These are phyloP conservation scores for Leccinellum luteum DNA, from an alignment of 768 basidiomycete genomes.

Conservation along the genomic window DNA sequence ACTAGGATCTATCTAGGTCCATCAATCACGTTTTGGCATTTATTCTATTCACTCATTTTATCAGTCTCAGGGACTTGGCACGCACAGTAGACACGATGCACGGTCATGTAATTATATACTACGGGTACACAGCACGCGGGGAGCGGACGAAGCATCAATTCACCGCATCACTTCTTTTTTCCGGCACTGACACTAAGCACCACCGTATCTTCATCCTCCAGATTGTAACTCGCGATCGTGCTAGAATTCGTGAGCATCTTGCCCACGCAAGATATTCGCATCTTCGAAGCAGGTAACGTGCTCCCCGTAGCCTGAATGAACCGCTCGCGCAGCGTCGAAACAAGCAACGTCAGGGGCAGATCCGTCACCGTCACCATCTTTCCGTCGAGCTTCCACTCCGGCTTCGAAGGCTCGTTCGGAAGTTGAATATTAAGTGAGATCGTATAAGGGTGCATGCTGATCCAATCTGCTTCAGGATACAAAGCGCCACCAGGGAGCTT, in stretches of 20 bases:
- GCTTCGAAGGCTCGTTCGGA: slow-evolving; percentile 76
- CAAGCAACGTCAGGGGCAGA: slow-evolving; percentile 77
- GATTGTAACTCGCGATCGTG: slow-evolving; percentile 82
- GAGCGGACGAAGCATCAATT: slow-evolving; percentile 1
- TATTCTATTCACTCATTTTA: slow-evolving; percentile 22
- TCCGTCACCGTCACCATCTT: slow-evolving; percentile 74
- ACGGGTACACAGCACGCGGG: slow-evolving; percentile 9
- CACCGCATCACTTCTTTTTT: slow-evolving; percentile 59
- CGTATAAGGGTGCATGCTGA: slow-evolving; percentile 86
- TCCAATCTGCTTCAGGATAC: slow-evolving; percentile 90
- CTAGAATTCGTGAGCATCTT: slow-evolving; percentile 87
- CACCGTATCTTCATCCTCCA: slow-evolving; percentile 88
- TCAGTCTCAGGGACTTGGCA: slow-evolving; percentile 6
- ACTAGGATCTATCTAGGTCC: slow-evolving; percentile 6
- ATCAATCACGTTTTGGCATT: slow-evolving; percentile 14
- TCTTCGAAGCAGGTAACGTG: slow-evolving; percentile 73
- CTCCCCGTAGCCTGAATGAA: slow-evolving; percentile 78
- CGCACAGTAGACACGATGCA: slow-evolving; percentile 11
- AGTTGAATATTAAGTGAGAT: slow-evolving; percentile 84
- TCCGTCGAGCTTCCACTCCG: slow-evolving; percentile 93
- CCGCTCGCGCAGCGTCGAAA: slow-evolving; percentile 88
- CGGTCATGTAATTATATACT: slow-evolving; percentile 11
- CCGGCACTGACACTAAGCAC: slow-evolving; percentile 72
- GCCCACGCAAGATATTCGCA: slow-evolving; percentile 73
- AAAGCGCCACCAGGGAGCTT: slow-evolving; percentile 81